Percentiles rank a stretch among this genome's conserved stretches.
These are phyloP conservation scores for Laguncularia racemosa DNA, from an alignment of 345 rosid genomes.

Conservation along the genomic window DNA sequence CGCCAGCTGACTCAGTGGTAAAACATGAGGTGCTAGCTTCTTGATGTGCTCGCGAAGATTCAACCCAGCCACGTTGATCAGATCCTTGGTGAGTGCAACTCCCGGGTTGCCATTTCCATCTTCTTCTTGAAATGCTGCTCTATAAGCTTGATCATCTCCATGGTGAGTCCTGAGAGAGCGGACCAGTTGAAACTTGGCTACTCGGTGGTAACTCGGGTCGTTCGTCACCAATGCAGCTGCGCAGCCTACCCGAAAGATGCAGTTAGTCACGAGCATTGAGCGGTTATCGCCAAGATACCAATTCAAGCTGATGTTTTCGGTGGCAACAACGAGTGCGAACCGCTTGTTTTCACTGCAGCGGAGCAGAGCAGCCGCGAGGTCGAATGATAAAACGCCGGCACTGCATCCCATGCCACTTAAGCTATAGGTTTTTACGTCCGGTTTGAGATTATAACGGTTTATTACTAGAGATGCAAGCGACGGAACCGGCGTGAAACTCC, in stretches of 20 bases:
- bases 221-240: slow-evolving; percentile 13
- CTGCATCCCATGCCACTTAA: slow-evolving; percentile 23
- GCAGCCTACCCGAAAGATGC: slow-evolving; percentile 19
- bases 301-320: slow-evolving; percentile 16
- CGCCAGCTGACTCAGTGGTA: slow-evolving; percentile 11
- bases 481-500: slow-evolving; percentile 15
- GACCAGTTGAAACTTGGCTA: slow-evolving; percentile 9
- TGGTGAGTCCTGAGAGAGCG: slow-evolving; percentile 17
- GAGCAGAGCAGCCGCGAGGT: slow-evolving; percentile 11
- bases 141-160: slow-evolving; percentile 16
- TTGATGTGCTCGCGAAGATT: slow-evolving; percentile 12
- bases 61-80: slow-evolving; percentile 8
- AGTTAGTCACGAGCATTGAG: slow-evolving; percentile 21
- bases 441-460: slow-evolving; percentile 12
- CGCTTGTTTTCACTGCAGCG: neutral
- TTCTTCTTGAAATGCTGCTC: slow-evolving; percentile 19
- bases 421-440: slow-evolving; percentile 14
- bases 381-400: slow-evolving; percentile 14
- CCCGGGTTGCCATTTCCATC: slow-evolving; percentile 13
- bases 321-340: slow-evolving; percentile 15
- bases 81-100: slow-evolving; percentile 14
- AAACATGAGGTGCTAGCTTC: slow-evolving; percentile 14
- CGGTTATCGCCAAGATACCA: slow-evolving; percentile 19
- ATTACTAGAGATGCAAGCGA: slow-evolving; percentile 14
- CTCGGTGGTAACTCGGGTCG: slow-evolving; percentile 6